Evolutionary conservation across 495 filamentous ascomycete genomes (phyloP).

Genomic region (Cercophora newfieldiana): DNA sequence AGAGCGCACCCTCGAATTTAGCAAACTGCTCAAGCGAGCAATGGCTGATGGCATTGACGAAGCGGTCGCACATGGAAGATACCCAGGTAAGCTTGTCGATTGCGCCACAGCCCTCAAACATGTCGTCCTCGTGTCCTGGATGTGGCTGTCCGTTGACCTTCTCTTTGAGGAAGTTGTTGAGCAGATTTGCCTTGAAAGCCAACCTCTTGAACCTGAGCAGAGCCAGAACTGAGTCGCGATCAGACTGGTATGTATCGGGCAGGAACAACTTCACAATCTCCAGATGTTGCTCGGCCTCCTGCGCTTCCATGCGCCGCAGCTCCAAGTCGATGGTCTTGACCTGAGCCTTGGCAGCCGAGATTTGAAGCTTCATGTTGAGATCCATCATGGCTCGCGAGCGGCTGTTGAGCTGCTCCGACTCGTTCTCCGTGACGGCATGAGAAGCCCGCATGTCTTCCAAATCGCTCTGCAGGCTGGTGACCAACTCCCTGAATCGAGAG

Average conservation of each 20-base stretch:
- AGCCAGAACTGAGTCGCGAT: conserved; percentile 79
- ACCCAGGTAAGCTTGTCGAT: conserved; percentile 87
- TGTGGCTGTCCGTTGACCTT: conserved; percentile 58
- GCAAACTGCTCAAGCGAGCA: conserved; percentile 77
- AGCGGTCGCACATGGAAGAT: conserved; percentile 75
- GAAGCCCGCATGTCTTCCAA: conserved; percentile 89
- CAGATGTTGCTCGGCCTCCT: conserved; percentile 85
- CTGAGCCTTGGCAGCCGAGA: conserved; percentile 84
- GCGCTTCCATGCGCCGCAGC: conserved; percentile 80
- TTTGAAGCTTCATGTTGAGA: conserved; percentile 88
- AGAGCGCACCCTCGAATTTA: conserved; percentile 70
- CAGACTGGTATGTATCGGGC: conserved; percentile 77
- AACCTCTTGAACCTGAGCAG: conserved; percentile 85
- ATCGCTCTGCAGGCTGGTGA: conserved; percentile 81
- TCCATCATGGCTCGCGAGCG: conserved; percentile 93
- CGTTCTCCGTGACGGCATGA: conserved; percentile 86
- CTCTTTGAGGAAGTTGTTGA: conserved; percentile 79
- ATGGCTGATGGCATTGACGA: conserved; percentile 71
- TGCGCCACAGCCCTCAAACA: conserved; percentile 74
- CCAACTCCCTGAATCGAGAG: conserved; percentile 81
- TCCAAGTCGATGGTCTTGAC: conserved; percentile 93
- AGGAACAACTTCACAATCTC: conserved; percentile 85
- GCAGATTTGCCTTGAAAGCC: conserved; percentile 80
- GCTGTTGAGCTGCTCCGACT: conserved; percentile 80
- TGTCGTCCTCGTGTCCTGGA: conserved; percentile 64